Base-by-base conservation (phyloP, 768 basidiomycete species). In the Cubamyces lactineus region DNA sequence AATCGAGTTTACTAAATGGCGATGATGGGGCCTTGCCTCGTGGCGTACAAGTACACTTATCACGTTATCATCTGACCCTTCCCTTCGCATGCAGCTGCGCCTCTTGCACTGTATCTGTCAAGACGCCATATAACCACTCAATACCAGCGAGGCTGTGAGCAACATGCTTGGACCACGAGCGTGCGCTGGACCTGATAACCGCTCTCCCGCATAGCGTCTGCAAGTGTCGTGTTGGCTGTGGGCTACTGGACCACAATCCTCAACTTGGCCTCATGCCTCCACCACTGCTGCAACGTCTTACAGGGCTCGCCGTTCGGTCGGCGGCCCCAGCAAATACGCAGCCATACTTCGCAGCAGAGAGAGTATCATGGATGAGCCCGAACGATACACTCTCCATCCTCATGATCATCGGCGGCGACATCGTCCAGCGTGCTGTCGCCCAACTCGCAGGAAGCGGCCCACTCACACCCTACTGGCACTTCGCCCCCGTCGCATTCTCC, bases 391-490 rank as follows among this genome's bases (percentile, higher is more conserved):
- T 73, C 26, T 61, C 69, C 19, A 60, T 75, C 45, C 66, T 73
- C 23, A 66, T 68, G 58, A 64, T 75, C 53, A 73, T 76, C 62
- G 74, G 75, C 46, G 72, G 70, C 17, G 72, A 75, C 65, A 68
- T 74, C 61, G 69, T 74, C 51, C 73, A 72, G 53, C 47, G 62
- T 47, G 70, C 72, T 9, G 60, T 76, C 43, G 74, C 74, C 16
- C 73, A 73, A 52, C 66, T 75, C 53, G 62, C 67, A 17, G 68
- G 69, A 3, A 60, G 67, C 38, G 67, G 65, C 5, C 60, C 64
- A 8, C 21, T 23, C 48, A 49, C 23, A 4, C 48, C 13, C 19
- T 28, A 49, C 48, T 41, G 56, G 39, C 53, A 47, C 59, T 62
- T 72, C 59, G 58, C 63, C 23, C 75, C 75, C 9, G 70, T 74